Evolutionary conservation across 805 yeast species (phyloP), one percentile per base, ranked within the genome.

Genomic region (Wickerhamiella domercqiae): DNA sequence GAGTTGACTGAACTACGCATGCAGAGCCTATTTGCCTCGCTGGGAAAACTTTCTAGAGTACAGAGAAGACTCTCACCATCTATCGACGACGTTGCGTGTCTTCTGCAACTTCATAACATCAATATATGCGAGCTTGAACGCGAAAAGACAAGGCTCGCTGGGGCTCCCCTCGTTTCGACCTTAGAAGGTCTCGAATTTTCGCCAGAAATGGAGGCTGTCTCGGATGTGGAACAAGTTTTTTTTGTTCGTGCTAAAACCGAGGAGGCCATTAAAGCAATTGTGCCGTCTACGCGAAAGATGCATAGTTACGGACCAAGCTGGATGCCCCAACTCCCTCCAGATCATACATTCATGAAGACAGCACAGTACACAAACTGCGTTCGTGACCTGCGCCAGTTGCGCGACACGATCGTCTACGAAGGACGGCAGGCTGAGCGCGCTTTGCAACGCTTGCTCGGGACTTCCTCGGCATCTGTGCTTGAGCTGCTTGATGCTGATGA

Each of bases 271-370:
- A 63, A 71, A 2, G 61, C 66, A 35, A 62, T 80, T 19, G 69
- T 77, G 11, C 84, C 75, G 39, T 59, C 75, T 25, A 54, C 59
- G 1, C 59, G 63, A 17, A 51, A 55, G 20, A 46, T 55, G 26
- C 60, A 60, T 34, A 52, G 54, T 4, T 71, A 71, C 41, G 66
- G 81, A 5, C 93, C 93, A 0, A 52, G 60, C 4, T 84, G 84
- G 75, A 60, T 87, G 47, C 98, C 98, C 0, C 73, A 73, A 9
- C 64, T 87, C 21, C 98, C 98, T 1, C 94, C 97, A 0, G 94
- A 83, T 50, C 93, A 86, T 56, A 87, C 97, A 0, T 87, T 78
- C 54, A 74, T 72, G 55, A 70, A 75, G 39, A 79, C 94, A 0
- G 78, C 94, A 0, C 66, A 67, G 44, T 84, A 63, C 53, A 66